Conservation (phyloP, 495 filamentous ascomycete genomes). For the Massariosphaeria phaeospora region DNA sequence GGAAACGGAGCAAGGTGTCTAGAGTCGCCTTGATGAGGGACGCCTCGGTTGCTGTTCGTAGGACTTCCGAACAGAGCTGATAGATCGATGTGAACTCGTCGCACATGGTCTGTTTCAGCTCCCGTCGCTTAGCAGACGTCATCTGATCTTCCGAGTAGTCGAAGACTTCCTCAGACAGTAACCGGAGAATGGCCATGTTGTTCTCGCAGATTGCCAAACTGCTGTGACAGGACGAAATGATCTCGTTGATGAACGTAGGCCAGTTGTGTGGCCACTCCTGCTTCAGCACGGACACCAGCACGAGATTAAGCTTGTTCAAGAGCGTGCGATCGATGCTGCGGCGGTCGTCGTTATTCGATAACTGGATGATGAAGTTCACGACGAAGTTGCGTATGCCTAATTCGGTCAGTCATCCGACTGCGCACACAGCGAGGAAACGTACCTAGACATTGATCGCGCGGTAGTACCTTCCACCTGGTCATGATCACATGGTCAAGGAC, state of each 20-base stretch:
- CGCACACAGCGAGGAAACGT: conserved; percentile 27
- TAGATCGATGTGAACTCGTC: conserved; percentile 96
- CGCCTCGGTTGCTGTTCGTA: conserved; percentile 80
- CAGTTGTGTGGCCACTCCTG: conserved; percentile 99
- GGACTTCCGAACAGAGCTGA: conserved; percentile 88
- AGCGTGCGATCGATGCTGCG: conserved; percentile 76
- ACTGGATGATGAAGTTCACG: conserved; percentile 93
- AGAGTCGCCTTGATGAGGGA: conserved; percentile 89
- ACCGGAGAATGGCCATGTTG: conserved; percentile 96
- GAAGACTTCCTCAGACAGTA: conserved; percentile 97
- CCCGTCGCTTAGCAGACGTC: conserved; percentile 93
- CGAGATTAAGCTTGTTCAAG: conserved; percentile 95
- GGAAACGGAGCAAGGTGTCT: conserved; percentile 88
- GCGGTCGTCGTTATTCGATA: conserved; percentile 79
- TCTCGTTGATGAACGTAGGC: conserved; percentile 99
- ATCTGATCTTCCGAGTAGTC: conserved; percentile 98
- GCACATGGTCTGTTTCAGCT: conserved; percentile 96
- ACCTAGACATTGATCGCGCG: conserved; percentile 93
- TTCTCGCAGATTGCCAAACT: conserved; percentile 98
- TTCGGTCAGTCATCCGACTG: background rate
- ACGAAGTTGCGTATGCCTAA: conserved; percentile 97
- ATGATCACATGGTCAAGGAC: conserved; percentile 97
- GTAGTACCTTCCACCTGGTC: conserved; percentile 97
- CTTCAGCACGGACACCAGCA: conserved; percentile 94
- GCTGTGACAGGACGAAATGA: conserved; percentile 89